A percentile compares a stretch with the other conserved stretches of the same genome.
Evolutionary conservation across 1,284 basidiomycete species (phyloP).

Genomic region (Irpex lacteus): DNA sequence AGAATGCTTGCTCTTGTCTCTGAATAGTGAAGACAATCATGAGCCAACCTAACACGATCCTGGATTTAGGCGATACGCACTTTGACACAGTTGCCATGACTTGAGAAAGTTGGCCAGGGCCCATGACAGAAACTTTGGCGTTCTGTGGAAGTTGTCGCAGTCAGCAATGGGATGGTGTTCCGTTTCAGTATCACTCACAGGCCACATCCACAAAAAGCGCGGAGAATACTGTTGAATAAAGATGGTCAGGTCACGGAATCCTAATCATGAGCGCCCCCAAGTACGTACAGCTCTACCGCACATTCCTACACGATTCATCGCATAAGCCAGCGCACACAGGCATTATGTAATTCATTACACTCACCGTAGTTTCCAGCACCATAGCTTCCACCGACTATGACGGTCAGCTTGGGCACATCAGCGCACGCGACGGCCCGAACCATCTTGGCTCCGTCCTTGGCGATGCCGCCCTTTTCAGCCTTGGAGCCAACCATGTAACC

Average conservation of each 20-base stretch:
- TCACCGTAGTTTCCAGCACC: slow-evolving; percentile 93
- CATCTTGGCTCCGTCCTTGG: slow-evolving; percentile 98
- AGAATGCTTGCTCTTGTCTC: slow-evolving; percentile 74
- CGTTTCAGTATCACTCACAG: slow-evolving; percentile 49
- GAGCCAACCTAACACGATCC: neutral
- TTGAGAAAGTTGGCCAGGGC: slow-evolving; percentile 86
- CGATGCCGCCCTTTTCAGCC: slow-evolving; percentile 92
- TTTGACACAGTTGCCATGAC: slow-evolving; percentile 91
- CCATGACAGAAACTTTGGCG: slow-evolving; percentile 96
- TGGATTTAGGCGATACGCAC: slow-evolving; percentile 37
- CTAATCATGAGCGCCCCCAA: neutral
- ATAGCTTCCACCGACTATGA: slow-evolving; percentile 93
- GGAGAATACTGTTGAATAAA: slow-evolving; percentile 70
- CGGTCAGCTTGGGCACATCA: slow-evolving; percentile 92
- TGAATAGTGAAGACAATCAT: slow-evolving; percentile 25
- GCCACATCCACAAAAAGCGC: slow-evolving; percentile 98
- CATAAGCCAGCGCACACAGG: too few relatives aligned
- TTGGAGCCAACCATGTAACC: slow-evolving; percentile 96
- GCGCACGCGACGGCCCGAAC: slow-evolving; percentile 94
- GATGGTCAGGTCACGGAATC: neutral
- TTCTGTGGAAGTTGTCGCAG: slow-evolving; percentile 47
- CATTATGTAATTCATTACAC: slow-evolving; percentile 18
- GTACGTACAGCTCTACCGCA: slow-evolving; percentile 77
- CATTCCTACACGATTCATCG: slow-evolving; percentile 56
- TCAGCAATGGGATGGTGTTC: slow-evolving; percentile 10